Evolutionary conservation across 2,329 filamentous ascomycete species (phyloP).

Genomic region (Tolypocladium nubicola): DNA sequence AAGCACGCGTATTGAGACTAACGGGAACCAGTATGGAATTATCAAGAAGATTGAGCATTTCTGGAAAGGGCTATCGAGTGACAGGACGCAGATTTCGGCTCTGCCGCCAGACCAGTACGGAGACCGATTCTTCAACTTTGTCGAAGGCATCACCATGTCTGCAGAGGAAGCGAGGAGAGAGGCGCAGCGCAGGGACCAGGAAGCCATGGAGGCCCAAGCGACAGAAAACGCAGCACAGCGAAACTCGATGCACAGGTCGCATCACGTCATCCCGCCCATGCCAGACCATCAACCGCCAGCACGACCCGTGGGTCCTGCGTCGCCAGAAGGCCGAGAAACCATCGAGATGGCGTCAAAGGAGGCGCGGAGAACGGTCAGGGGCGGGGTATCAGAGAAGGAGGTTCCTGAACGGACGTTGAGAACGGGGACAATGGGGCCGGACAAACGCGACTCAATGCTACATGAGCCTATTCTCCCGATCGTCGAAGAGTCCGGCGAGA

Average conservation of each 20-base stretch:
- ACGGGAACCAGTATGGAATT: constrained; percentile 63
- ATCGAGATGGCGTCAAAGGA: constrained; percentile 29
- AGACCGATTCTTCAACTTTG: constrained; percentile 87
- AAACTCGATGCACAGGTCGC: constrained; percentile 22
- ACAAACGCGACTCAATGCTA: constrained; percentile 46
- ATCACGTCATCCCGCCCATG: constrained; percentile 29
- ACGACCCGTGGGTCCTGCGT: constrained; percentile 19
- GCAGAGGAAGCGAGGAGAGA: constrained; percentile 73
- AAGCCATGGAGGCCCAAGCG: constrained; percentile 33
- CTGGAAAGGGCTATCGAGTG: constrained; percentile 83
- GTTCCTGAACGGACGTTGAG: constrained; percentile 51
- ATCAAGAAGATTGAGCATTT: constrained; percentile 95
- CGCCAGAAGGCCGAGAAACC: constrained; percentile 28
- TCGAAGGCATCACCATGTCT: constrained; percentile 83
- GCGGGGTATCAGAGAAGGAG: constrained; percentile 31
- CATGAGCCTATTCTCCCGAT: constrained; percentile 59
- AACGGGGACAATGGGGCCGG: constrained; percentile 16
- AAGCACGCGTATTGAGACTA: constrained; percentile 15
- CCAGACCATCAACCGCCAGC: constrained; percentile 35
- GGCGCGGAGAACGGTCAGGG: constrained; percentile 21
- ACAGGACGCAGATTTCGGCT: constrained; percentile 82
- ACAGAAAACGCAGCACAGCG: constrained; percentile 26
- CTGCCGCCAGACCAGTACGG: constrained; percentile 86
- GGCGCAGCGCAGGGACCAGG: constrained; percentile 45
- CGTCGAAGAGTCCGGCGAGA: constrained; percentile 83